Percentiles rank a stretch among this genome's conserved stretches.
phyloP scores from a whole-genome alignment of 805 yeast genomes.

The Cyberlindnera mrakii region DNA sequence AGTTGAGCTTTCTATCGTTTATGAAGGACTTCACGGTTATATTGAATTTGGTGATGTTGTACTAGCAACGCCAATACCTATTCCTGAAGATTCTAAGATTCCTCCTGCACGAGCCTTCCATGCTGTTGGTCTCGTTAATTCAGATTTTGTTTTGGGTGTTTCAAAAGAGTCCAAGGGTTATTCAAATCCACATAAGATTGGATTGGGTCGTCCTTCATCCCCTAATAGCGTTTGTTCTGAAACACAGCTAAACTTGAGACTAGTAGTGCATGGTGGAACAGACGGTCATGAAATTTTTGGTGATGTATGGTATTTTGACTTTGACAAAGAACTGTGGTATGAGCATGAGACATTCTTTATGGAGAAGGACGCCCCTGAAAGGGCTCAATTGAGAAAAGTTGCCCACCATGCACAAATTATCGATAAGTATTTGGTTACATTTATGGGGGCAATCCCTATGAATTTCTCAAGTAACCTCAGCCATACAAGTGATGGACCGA shows the following conservation, averaged over 20 bases:
- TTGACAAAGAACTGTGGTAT: constrained; percentile 38
- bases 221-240: background rate
- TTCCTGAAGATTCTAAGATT: constrained; percentile 6
- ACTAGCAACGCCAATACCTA: constrained; percentile 27
- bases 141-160: constrained; percentile 2
- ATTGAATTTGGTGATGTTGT: constrained; percentile 32
- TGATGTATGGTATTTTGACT: constrained; percentile 47
- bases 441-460: constrained; percentile 14
- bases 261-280: constrained; percentile 36
- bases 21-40: constrained; percentile 30
- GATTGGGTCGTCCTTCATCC: constrained; percentile 1
- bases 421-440: constrained; percentile 16
- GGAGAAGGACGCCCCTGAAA: constrained; percentile 1
- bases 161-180: too few relatives aligned
- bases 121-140: constrained; percentile 23
- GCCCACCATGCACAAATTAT: constrained; percentile 13
- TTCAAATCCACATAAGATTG: constrained; percentile 4
- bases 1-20: constrained; percentile 31
- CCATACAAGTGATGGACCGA: background rate
- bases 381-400: constrained; percentile 12
- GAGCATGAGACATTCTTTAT: constrained; percentile 24
- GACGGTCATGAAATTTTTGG: constrained; percentile 29
- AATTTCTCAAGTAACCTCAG: constrained; percentile 1
- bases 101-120: constrained; percentile 34
- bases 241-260: constrained; percentile 7